Base-by-base conservation (phyloP, 1,284 basidiomycete genomes). In the Ustilago hordei region DNA sequence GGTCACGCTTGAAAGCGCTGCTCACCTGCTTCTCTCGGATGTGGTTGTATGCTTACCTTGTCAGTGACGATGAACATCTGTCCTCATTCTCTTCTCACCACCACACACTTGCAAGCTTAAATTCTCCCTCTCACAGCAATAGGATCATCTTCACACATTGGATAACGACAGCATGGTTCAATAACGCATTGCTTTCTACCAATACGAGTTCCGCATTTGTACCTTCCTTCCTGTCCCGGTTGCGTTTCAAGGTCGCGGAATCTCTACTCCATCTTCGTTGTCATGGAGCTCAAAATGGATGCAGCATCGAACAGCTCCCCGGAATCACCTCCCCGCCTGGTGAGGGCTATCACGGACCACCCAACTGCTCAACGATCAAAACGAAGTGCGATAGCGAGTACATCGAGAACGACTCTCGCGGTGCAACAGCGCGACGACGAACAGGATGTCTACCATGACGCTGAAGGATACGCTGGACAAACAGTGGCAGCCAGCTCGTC, bases 321-420 rank as follows among this genome's bases (percentile, higher is more conserved):
- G 19, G 52, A 38, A 59, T 74, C 66, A n/a, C 71, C 71, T 28
- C 65, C 66, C 43, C 65, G 50, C 0, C 43, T 74, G 62, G 48
- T 55, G 52, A 63, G 71, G 19, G 54, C 66, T 2, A 53, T 57
- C 28, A 74, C 65, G 1, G 65, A 68, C 19, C 65, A 69, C 15
- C 55, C 58, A 19, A 61, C 38, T 3, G 38, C 62, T 19, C 47
- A 63, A 13, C 28, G 39, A 47, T 43, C 52, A 13, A 11, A n/a
- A 3, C 57, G 35, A 13, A 28, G 19, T 8, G 19, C 43, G 5
- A 36, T 45, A 15, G 34, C 41, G 8, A 35, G 35, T 13, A 31
- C 52, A 54, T 54, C 52, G 28, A 31, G 28, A 4, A 19, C 13
- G 5, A 17, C 48, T 31, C 43, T 45, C n/a, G 48, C 31, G 12